These are phyloP conservation scores for Fusarium pilosicola DNA, from an alignment of 2,329 filamentous ascomycete genomes.

Conservation along the genomic window DNA sequence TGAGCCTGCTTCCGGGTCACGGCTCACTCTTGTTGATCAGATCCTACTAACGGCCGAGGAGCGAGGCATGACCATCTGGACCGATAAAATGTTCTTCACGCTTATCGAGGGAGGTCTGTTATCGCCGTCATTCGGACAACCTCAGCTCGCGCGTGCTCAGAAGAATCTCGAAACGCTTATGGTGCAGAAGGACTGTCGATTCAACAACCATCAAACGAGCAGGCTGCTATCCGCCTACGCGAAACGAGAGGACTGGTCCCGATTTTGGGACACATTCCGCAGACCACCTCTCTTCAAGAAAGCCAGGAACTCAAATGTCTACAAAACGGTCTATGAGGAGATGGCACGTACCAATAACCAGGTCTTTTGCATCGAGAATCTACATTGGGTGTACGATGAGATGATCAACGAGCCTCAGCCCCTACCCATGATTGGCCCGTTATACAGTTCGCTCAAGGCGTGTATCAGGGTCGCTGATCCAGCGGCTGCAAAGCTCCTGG, in stretches of 20 bases:
- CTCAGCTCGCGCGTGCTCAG: constrained; percentile 53
- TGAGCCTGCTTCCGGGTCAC: constrained; percentile 41
- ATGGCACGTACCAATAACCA: constrained; percentile 58
- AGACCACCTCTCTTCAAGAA: constrained; percentile 61
- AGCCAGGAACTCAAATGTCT: constrained; percentile 63
- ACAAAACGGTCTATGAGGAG: constrained; percentile 62
- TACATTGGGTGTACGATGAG: constrained; percentile 66
- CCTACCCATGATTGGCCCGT: constrained; percentile 54
- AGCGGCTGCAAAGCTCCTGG: constrained; percentile 44
- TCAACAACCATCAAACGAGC: constrained; percentile 53
- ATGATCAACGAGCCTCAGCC: constrained; percentile 66
- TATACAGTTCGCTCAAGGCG: constrained; percentile 60
- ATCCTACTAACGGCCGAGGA: constrained; percentile 58
- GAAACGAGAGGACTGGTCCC: constrained; percentile 59
- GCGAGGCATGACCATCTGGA: constrained; percentile 55
- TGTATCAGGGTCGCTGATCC: constrained; percentile 68
- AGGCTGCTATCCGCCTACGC: constrained; percentile 60
- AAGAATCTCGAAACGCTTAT: constrained; percentile 58
- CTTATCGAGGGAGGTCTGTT: constrained; percentile 55
- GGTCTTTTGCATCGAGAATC: constrained; percentile 56
- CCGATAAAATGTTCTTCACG: constrained; percentile 59
- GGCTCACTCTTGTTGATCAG: constrained; percentile 54
- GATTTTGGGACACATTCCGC: constrained; percentile 71
- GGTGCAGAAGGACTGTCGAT: constrained; percentile 49
- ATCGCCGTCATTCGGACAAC: constrained; percentile 45